These are phyloP conservation scores for Botrytis elliptica DNA, from an alignment of 2,329 filamentous ascomycete genomes.

Conservation along the genomic window DNA sequence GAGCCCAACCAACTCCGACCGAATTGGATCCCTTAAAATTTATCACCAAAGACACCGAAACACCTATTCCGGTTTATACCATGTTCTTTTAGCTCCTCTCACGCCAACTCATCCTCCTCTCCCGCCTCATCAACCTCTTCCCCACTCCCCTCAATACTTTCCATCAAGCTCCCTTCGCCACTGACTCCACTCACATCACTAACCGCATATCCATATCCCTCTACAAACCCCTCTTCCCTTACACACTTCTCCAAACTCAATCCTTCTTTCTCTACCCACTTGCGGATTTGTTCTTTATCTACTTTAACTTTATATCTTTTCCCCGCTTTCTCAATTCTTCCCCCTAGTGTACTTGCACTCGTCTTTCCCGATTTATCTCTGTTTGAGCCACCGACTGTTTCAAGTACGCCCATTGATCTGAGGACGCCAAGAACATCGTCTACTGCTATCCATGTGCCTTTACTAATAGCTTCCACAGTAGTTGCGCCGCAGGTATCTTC, in stretches of 20 bases:
- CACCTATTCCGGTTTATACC: too few relatives aligned
- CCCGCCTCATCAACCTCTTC: slow-evolving; percentile 31
- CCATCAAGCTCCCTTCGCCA: not conserved
- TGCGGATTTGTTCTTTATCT: slow-evolving; percentile 53
- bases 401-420: slow-evolving; percentile 73
- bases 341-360: slow-evolving; percentile 29
- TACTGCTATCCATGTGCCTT: slow-evolving; percentile 76
- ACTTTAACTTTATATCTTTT: slow-evolving; percentile 48
- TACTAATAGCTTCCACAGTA: slow-evolving; percentile 65
- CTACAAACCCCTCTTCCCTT: slow-evolving; percentile 71
- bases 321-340: slow-evolving; percentile 41
- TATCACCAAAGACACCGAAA: too few relatives aligned
- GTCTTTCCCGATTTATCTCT: slow-evolving; percentile 42
- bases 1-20: too few relatives aligned
- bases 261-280: slow-evolving; percentile 68
- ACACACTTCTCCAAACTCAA: slow-evolving; percentile 69
- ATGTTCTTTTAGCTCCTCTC: too few relatives aligned
- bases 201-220: slow-evolving; percentile 57
- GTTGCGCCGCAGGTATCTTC: not conserved
- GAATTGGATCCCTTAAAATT: too few relatives aligned
- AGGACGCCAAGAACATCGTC: slow-evolving; percentile 81
- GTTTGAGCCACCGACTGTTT: slow-evolving; percentile 50
- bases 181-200: slow-evolving; percentile 28
- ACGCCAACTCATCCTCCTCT: not conserved
- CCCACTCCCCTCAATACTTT: slow-evolving; percentile 4